Evolutionary conservation across 2,329 filamentous ascomycete species (phyloP).

Genomic region (Penicillium sp.): DNA sequence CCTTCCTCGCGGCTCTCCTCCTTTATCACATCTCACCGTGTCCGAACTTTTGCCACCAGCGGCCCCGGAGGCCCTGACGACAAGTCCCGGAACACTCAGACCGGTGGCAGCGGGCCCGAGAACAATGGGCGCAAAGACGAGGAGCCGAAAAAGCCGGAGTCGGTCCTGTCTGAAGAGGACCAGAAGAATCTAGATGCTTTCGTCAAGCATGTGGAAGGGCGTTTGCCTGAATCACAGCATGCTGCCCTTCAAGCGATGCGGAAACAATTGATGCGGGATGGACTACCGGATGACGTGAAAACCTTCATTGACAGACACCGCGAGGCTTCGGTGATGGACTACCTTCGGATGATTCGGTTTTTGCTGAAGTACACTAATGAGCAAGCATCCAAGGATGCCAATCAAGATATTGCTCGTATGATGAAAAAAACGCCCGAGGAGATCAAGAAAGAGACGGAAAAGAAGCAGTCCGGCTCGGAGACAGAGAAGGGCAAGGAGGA

Average conservation of each 20-base stretch:
- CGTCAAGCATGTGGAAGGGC: constrained; percentile 56
- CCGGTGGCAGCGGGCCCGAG: constrained; percentile 48
- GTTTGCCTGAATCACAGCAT: constrained; percentile 62
- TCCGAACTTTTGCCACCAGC: constrained; percentile 45
- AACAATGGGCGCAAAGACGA: constrained; percentile 25
- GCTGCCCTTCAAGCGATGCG: constrained; percentile 60
- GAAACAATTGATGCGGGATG: constrained; percentile 64
- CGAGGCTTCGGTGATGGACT: constrained; percentile 55
- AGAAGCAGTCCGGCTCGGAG: constrained; percentile 15
- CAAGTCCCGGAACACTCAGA: constrained; percentile 42
- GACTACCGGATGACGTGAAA: constrained; percentile 67
- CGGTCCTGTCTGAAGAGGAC: constrained; percentile 55
- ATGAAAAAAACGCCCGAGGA: constrained; percentile 17
- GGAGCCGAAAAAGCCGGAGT: constrained; percentile 41
- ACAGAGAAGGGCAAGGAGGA: constrained; percentile 19
- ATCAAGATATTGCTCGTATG: constrained; percentile 25
- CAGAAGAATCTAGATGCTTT: constrained; percentile 58
- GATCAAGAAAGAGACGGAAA: constrained; percentile 27
- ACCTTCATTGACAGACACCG: constrained; percentile 60
- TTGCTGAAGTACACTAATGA: constrained; percentile 57
- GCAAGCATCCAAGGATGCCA: constrained; percentile 36
- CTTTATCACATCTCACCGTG: constrained; percentile 32
- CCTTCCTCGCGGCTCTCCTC: constrained; percentile 41
- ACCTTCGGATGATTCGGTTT: constrained; percentile 61
- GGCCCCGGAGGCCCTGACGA: constrained; percentile 42